Base-by-base conservation (phyloP, 208 protist genomes). In the Sergeia podlipaevii region DNA sequence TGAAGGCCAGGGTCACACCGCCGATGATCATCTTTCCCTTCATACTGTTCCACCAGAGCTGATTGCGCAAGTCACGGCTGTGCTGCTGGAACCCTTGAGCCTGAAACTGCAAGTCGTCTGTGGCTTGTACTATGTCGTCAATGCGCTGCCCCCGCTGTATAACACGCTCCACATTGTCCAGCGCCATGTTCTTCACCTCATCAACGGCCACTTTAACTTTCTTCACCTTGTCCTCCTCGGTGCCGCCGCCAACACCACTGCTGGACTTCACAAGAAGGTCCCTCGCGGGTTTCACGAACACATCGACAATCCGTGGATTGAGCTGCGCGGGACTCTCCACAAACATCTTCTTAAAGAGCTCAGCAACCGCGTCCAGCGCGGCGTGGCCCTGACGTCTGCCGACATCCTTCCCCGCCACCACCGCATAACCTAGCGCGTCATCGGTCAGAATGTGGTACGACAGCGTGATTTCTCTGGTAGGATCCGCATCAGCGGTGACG, bases 11-110 rank as follows among this genome's bases (percentile, higher is more conserved):
- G 2, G 61, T 71, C 8, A 72, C 72, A 10, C 81, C 88, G 21
- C 56, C 73, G 24, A 95, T 49, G 26, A 95, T 58, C 10, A 95
- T 26, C 41, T 79, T 80, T 10, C 77, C 80, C 65, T 87, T 85
- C 56, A 92, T 65, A 8, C 77, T 82, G 61, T 79, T 92, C 85
- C 88, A 95, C 84, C 81, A 95, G 44, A 95, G 54, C 57, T 95
- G 88, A 51, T 89, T 80, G 28, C 76, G 68, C 45, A 95, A 55
- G 28, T 89, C 81, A 18, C 82, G 88, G 39, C 81, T 89, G 57
- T 65, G 90, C 38, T 80, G 81, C 53, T 92, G 84, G 51, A 95
- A 95, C 4, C 84, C 85, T 42, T 93, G 80, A 2, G 88, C 81
- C 66, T 95, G 84, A 47, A 82, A 87, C 70, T 92, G 82, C 33